phyloP scores from a whole-genome alignment of 2,329 filamentous ascomycete genomes.

The Thermoascus crustaceus region DNA sequence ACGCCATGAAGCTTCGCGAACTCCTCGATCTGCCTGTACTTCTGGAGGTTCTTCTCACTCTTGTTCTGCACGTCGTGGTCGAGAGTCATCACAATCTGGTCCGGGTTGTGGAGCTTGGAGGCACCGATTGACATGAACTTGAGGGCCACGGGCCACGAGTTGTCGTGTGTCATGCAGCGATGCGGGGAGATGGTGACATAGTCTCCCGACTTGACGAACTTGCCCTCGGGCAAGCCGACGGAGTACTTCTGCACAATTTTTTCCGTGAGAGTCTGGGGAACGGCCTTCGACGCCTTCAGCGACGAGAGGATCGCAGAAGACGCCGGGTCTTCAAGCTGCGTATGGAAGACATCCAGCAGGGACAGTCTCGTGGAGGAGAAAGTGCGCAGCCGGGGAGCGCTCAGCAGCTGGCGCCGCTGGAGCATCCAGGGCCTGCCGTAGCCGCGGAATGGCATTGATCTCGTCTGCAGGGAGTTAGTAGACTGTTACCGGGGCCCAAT shows the following conservation, averaged over 20 bases:
- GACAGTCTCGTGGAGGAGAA: slow-evolving; percentile 20
- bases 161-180: slow-evolving; percentile 80
- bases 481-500: neutral
- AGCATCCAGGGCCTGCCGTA: slow-evolving; percentile 7
- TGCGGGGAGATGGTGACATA: slow-evolving; percentile 70
- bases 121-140: slow-evolving; percentile 83
- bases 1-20: slow-evolving; percentile 75
- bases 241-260: slow-evolving; percentile 84
- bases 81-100: slow-evolving; percentile 72
- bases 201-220: slow-evolving; percentile 70
- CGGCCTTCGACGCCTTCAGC: slow-evolving; percentile 47
- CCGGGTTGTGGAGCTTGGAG: slow-evolving; percentile 59
- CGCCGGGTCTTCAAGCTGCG: slow-evolving; percentile 51
- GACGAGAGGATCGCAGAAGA: slow-evolving; percentile 69
- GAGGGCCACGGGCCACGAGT: slow-evolving; percentile 64
- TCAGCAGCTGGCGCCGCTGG: slow-evolving; percentile 7
- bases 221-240: slow-evolving; percentile 65
- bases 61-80: slow-evolving; percentile 89
- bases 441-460: slow-evolving; percentile 3
- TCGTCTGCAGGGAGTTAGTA: slow-evolving; percentile 2
- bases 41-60: slow-evolving; percentile 66
- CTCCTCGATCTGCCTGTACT: slow-evolving; percentile 71
- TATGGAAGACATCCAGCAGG: slow-evolving; percentile 52
- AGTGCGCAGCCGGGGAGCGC: slow-evolving; percentile 17
- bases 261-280: slow-evolving; percentile 76